Base-by-base conservation (phyloP, 2,329 filamentous ascomycete species). In the Aaosphaeria arxii region DNA sequence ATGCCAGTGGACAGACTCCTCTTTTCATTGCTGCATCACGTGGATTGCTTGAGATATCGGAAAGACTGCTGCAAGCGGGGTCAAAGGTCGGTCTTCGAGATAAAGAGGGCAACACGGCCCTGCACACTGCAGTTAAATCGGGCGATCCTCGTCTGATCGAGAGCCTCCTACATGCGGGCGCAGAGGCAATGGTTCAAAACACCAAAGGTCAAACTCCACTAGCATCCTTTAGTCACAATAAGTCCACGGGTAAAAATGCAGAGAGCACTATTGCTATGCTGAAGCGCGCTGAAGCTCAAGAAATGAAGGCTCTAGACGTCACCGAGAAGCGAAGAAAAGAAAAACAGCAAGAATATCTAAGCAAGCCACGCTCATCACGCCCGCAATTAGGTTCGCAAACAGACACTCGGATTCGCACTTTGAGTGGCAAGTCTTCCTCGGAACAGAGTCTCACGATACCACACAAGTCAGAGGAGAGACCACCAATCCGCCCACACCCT, bases 1-100 rank as follows among this genome's bases (percentile, higher is more conserved):
- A 66, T 43, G 24, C 44, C 2, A 44, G 47, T 35, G 48, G 48
- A 5, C 56, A 55, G 7, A 59, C 61, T 4, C 57, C 63, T 7
- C 47, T 67, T 5, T 60, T 58, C 43, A 35, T 58, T 7, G 60
- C 62, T 6, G 54, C 54, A 0, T 51, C 57, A 40, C 48, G 53
- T 6, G 61, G 60, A 1, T 49, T 50, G 24, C 55, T 47, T 53
- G 56, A 64, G 44, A 57, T 64, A 30, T 46, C 47, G 1, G 55
- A 61, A 7, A 5, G 49, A 3, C 47, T 67, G 1, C 43, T 66
- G 7, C 46, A 49, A n/a, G 48, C 50, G 1, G 53, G 57, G 11
- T 58, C 61, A 1, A 57, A 54, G 28, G 30, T 56, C 3, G 44
- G 59, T 32, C 40, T 44, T 1, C 29, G 48, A 35, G 61, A 64